These are phyloP conservation scores for Tephrocybe sp. DNA, from an alignment of 768 basidiomycete genomes.

Conservation along the genomic window DNA sequence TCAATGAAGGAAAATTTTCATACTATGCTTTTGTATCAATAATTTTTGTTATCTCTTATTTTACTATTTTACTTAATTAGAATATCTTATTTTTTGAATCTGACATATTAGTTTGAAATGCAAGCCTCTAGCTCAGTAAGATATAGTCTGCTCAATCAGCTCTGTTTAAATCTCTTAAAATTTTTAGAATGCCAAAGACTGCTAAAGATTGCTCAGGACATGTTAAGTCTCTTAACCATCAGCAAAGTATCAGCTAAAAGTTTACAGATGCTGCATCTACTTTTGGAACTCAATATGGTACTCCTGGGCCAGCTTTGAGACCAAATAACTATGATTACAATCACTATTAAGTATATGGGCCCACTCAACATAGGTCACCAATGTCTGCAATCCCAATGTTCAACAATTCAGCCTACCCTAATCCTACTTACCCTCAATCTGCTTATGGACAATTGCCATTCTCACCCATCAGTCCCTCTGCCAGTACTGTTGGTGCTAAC, in stretches of 20 bases:
- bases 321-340: slow-evolving; percentile 19
- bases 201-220: too few species aligned
- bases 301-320: slow-evolving; percentile 21
- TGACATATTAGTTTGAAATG: too few species aligned
- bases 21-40: background rate
- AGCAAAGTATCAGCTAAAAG: too few species aligned
- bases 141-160: too few species aligned
- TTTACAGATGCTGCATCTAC: slow-evolving; percentile 24
- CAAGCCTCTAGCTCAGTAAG: too few species aligned
- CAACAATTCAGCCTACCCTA: slow-evolving; percentile 11
- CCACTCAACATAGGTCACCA: slow-evolving; percentile 33
- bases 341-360: slow-evolving; percentile 30
- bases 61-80: too few species aligned
- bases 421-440: slow-evolving; percentile 36
- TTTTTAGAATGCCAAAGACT: too few species aligned
- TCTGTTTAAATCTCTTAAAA: too few species aligned
- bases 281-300: slow-evolving; percentile 31
- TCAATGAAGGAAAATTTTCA: background rate
- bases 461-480: slow-evolving; percentile 34
- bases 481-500: slow-evolving; percentile 21
- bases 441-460: slow-evolving; percentile 34
- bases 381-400: slow-evolving; percentile 25
- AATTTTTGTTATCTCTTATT: background rate
- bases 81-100: too few species aligned
- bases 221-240: too few species aligned